Base-by-base conservation (phyloP, 1,284 basidiomycete species). In the Moesziomyces globuligerus region DNA sequence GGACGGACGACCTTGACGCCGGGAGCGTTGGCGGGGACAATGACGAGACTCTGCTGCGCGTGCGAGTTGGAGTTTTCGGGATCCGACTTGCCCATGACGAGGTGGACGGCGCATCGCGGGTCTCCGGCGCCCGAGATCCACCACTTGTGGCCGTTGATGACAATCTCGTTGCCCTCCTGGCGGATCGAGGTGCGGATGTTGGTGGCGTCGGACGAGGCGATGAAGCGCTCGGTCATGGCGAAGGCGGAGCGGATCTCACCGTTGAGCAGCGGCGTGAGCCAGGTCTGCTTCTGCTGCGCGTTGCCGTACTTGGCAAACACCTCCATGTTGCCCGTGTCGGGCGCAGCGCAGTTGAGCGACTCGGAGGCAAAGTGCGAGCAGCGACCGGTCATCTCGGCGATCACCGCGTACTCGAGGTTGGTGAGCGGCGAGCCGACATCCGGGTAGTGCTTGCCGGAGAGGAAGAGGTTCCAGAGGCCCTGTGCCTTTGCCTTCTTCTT, bases 111-210 rank as follows among this genome's bases (percentile, higher is more conserved):
- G 71, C 90, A 91, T 57, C 95, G 87, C 42, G 93, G 93, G 83
- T 98, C 94, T 32, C 94, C 94, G 5, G 95, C 95, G 48, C 95
- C 95, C 39, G 92, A 94, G 83, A 98, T 98, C 90, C 92, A 98
- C 94, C 95, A 98, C 87, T 98, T 98, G 85, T 95, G 93, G 1
- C 95, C 95, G 78, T 92, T 94, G 75, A 98, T 90, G 66, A 96
- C 89, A 72, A 98, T 92, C 70, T 94, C 90, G 77, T 93, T 85
- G 43, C 92, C 93, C 81, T 94, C 91, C 69, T 88, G 87, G 43
- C 88, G 87, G 60, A 95, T 93, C 28, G 91, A 92, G 15, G 93
- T 95, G 58, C 88, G 88, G 73, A 98, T 94, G 83, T 98, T 98
- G 54, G 91, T 96, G 4, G 95, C 95, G 83, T 97, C 94, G 15